phyloP scores from a whole-genome alignment of 1,284 basidiomycete species.

The Ceratobasidium sp. region DNA sequence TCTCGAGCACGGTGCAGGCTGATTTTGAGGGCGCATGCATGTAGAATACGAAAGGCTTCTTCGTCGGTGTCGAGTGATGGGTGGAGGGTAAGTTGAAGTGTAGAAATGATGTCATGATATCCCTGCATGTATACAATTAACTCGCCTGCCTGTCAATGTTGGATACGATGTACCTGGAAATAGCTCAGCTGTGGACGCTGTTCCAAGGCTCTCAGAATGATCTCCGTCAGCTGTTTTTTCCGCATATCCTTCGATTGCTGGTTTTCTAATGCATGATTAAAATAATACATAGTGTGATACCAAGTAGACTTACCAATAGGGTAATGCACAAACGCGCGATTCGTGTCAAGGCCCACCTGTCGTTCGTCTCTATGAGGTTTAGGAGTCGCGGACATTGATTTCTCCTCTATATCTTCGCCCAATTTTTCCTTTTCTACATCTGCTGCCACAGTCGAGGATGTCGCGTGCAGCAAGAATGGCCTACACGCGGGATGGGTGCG shows the following conservation, averaged over 20 bases:
- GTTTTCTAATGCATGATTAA: constrained; percentile 34
- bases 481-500: constrained; percentile 18
- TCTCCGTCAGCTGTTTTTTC: constrained; percentile 74
- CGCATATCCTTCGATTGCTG: constrained; percentile 59
- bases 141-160: not conserved
- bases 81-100: constrained; percentile 82
- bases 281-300: constrained; percentile 32
- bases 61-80: constrained; percentile 32
- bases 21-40: constrained; percentile 73
- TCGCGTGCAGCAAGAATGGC: constrained; percentile 27
- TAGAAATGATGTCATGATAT: constrained; percentile 92
- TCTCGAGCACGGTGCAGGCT: constrained; percentile 87
- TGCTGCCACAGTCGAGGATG: not conserved
- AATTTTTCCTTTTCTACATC: not conserved
- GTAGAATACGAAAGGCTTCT: constrained; percentile 58
- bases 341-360: constrained; percentile 86
- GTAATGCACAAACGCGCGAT: constrained; percentile 89
- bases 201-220: constrained; percentile 81
- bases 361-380: constrained; percentile 77
- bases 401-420: constrained; percentile 10
- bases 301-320: constrained; percentile 71
- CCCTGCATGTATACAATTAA: constrained; percentile 63
- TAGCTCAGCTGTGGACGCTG: constrained; percentile 79
- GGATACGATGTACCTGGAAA: constrained; percentile 72
- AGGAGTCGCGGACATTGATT: not conserved